Percentiles rank a stretch among this genome's conserved stretches.
Conservation (phyloP, 140 eudicot species). For the Cichorium intybus region DNA sequence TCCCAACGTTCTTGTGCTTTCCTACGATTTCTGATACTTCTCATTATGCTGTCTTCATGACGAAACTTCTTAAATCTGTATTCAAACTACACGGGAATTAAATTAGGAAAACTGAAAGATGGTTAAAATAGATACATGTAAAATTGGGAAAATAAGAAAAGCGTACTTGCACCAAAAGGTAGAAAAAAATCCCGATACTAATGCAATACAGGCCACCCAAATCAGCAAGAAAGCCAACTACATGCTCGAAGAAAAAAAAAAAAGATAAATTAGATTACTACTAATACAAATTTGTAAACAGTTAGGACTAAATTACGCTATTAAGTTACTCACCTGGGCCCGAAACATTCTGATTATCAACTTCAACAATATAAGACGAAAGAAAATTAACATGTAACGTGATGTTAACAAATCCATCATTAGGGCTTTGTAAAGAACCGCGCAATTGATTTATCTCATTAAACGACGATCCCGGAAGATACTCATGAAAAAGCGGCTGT, state of each 20-base stretch:
- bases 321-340: slow-evolving; percentile 97
- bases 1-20: slow-evolving; percentile 84
- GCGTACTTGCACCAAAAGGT: slow-evolving; percentile 76
- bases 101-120: slow-evolving; percentile 3
- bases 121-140: neutral
- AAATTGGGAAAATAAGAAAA: neutral
- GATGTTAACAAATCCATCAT: slow-evolving; percentile 67
- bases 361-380: slow-evolving; percentile 73
- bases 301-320: too few relatives aligned
- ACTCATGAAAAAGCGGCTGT: slow-evolving; percentile 90
- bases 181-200: slow-evolving; percentile 76
- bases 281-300: neutral
- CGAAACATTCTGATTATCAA: slow-evolving; percentile 53
- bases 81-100: slow-evolving; percentile 52
- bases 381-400: slow-evolving; percentile 70
- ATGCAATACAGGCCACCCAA: slow-evolving; percentile 86
- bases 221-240: slow-evolving; percentile 94
- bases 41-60: slow-evolving; percentile 60
- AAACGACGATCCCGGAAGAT: slow-evolving; percentile 73
- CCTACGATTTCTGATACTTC: slow-evolving; percentile 54
- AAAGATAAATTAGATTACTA: slow-evolving; percentile 18
- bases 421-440: slow-evolving; percentile 60
- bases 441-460: slow-evolving; percentile 55
- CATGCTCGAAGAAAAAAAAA: slow-evolving; percentile 44
- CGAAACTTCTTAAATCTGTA: slow-evolving; percentile 79